phyloP scores from a whole-genome alignment of 306 rosid species.

The Parietaria judaica region DNA sequence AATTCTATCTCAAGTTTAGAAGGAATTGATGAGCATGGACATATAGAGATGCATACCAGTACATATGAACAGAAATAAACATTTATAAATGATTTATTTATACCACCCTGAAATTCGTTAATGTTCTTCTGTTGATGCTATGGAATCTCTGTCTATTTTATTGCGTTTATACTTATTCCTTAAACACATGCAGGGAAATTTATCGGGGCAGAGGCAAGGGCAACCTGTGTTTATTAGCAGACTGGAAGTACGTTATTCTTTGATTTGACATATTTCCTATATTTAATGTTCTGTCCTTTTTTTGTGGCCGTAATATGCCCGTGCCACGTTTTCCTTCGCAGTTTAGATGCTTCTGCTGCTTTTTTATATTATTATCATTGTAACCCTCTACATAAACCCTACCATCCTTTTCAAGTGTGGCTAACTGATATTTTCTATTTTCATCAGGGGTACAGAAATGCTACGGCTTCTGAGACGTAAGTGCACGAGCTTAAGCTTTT shows the following conservation, averaged over 20 bases:
- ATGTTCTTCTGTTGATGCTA: neutral
- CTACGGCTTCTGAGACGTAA: constrained; percentile 84
- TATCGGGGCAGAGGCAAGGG: constrained; percentile 97
- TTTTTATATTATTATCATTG: neutral
- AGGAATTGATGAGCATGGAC: too few relatives aligned
- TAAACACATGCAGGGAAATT: constrained; percentile 60
- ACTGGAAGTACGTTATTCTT: constrained; percentile 61
- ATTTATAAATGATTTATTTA: too few relatives aligned
- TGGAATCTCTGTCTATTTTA: constrained; percentile 5
- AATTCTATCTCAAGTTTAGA: too few relatives aligned
- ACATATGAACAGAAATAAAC: too few relatives aligned
- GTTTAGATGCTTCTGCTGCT: neutral
- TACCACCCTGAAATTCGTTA: too few relatives aligned
- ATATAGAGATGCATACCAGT: neutral
- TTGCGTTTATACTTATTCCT: neutral
- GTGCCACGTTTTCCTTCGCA: too few relatives aligned
- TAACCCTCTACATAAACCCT: constrained; percentile 1
- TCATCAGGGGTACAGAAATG: constrained; percentile 84
- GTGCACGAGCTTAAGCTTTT: constrained; percentile 19
- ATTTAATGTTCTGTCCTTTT: neutral
- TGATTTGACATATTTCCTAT: neutral
- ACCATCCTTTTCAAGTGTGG: neutral
- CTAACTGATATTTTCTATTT: constrained; percentile 10
- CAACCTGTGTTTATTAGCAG: constrained; percentile 88
- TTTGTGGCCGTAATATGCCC: neutral